A percentile compares a stretch with the other conserved stretches of the same genome.
Evolutionary conservation across 805 yeast genomes (phyloP).

Genomic region (Wickerhamiella parazyma): DNA sequence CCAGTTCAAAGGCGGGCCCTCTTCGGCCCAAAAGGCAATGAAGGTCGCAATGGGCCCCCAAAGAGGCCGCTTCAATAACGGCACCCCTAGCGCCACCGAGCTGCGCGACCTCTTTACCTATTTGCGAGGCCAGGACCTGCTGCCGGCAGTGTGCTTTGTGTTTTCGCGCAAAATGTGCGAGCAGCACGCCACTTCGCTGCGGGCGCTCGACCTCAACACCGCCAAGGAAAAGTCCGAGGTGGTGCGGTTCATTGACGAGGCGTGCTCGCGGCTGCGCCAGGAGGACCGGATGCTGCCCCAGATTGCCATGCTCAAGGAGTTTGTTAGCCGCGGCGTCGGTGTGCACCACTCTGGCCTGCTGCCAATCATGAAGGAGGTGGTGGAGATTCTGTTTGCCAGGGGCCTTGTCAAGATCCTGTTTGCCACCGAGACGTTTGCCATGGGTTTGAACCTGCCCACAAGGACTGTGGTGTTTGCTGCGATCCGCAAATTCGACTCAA

Average conservation of each 20-base stretch:
- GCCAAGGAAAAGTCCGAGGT: conserved; percentile 82
- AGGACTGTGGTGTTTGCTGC: conserved; percentile 88
- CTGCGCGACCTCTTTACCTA: conserved; percentile 65
- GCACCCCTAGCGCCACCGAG: conserved; percentile 66
- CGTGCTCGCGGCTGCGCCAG: conserved; percentile 71
- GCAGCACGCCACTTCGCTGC: conserved; percentile 71
- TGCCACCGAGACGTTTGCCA: conserved; percentile 97
- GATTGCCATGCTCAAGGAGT: conserved; percentile 64
- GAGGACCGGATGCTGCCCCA: conserved; percentile 94
- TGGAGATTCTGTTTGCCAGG: conserved; percentile 80
- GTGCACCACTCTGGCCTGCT: conserved; percentile 90
- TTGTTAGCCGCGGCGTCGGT: conserved; percentile 66
- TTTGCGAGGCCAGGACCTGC: conserved; percentile 49
- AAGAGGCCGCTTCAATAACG: conserved; percentile 32
- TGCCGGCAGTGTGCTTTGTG: conserved; percentile 88
- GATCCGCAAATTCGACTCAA: conserved; percentile 81
- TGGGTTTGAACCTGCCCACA: conserved; percentile 95
- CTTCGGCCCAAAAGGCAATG: conserved; percentile 15
- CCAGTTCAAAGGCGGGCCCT: conserved; percentile 18
- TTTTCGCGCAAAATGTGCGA: conserved; percentile 90
- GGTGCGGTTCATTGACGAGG: conserved; percentile 83
- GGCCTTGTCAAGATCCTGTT: conserved; percentile 79
- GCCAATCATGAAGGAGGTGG: conserved; percentile 86
- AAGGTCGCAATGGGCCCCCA: conserved; percentile 23
- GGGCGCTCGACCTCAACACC: conserved; percentile 62